These are phyloP conservation scores for Ceratocystiopsis minuta DNA, from an alignment of 2,329 filamentous ascomycete species.

Conservation along the genomic window DNA sequence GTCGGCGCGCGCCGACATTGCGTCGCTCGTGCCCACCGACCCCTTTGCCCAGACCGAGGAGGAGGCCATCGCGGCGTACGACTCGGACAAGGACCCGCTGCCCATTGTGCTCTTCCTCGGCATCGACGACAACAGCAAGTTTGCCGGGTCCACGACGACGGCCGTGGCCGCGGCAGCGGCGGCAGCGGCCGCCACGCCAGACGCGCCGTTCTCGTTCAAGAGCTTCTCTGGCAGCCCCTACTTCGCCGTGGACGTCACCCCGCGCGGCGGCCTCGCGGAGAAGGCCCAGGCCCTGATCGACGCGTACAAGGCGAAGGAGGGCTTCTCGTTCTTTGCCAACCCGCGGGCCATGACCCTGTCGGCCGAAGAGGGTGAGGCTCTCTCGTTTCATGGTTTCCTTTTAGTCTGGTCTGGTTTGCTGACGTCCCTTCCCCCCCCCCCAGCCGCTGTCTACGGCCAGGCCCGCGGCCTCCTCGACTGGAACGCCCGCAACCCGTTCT, in stretches of 20 bases:
- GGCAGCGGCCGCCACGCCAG: constrained; percentile 12
- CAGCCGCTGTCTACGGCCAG: constrained; percentile 81
- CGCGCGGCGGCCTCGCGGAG: constrained; percentile 42
- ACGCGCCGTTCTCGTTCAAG: constrained; percentile 36
- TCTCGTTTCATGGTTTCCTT: neutral
- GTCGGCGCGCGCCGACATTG: constrained; percentile 50
- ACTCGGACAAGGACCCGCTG: constrained; percentile 42
- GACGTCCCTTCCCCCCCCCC: neutral
- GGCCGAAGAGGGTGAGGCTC: constrained; percentile 25
- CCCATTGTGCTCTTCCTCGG: constrained; percentile 74
- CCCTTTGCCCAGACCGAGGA: constrained; percentile 57
- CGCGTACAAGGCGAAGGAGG: constrained; percentile 34
- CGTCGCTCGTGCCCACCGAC: constrained; percentile 49
- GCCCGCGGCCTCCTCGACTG: constrained; percentile 80
- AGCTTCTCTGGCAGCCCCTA: constrained; percentile 65
- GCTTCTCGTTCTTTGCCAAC: constrained; percentile 48
- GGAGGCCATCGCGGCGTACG: constrained; percentile 52
- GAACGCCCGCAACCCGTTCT: constrained; percentile 87
- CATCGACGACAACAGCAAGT: constrained; percentile 42
- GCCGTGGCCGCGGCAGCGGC: constrained; percentile 12
- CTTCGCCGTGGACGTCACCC: constrained; percentile 81
- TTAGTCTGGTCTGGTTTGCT: neutral
- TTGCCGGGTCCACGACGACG: constrained; percentile 12
- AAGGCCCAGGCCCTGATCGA: constrained; percentile 37
- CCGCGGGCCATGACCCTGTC: constrained; percentile 23